Evolutionary conservation across 1,139 yeast genomes (phyloP), one percentile per base, ranked within the genome.

Genomic region (Lodderomyces metapsilosis): DNA sequence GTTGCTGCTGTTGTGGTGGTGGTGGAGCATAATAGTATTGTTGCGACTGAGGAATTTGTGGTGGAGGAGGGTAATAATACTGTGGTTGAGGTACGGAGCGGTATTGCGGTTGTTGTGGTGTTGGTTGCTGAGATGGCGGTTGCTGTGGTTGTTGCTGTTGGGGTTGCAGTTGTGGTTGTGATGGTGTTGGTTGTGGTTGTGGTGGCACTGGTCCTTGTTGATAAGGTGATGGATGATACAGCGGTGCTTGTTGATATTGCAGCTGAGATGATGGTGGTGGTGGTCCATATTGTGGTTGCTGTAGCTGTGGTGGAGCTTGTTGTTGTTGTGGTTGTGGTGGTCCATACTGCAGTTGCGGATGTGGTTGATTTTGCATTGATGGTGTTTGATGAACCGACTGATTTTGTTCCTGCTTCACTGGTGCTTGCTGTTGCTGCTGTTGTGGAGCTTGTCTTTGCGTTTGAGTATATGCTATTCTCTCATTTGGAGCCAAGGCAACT

Each of bases 401-500:
- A 15, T 39, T 47, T 27, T 46, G 52, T 30, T 32, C 46, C 37
- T 39, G 44, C 20, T 37, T 46, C 31, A 43, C 47, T 13, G 40
- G 45, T 13, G 36, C 39, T 28, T 35, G 44, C 10, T 44, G 44
- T 32, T 36, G 41, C 12, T 37, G 40, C 23, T 36, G 45, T 13
- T 35, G 46, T 22, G 43, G 46, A 28, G 41, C 40, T 4, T 42
- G 46, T 23, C 43, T 45, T 27, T 51, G 45, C 4, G 63, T 63
- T 46, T 61, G 71, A 27, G 68, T 64, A 37, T 62, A 59, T 5
- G 70, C 68, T 34, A 70, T 63, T 43, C 77, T 56, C 51, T 71
- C 78, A 18, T 60, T 54, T 12, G 74, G 71, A 21, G 71, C 56
- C 43, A 73, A 55, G 2, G 74, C 71, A 32, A 76, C 74, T 23